These are phyloP conservation scores for Pythium pyrilobum DNA, from an alignment of 352 stramenopile species.

Conservation along the genomic window DNA sequence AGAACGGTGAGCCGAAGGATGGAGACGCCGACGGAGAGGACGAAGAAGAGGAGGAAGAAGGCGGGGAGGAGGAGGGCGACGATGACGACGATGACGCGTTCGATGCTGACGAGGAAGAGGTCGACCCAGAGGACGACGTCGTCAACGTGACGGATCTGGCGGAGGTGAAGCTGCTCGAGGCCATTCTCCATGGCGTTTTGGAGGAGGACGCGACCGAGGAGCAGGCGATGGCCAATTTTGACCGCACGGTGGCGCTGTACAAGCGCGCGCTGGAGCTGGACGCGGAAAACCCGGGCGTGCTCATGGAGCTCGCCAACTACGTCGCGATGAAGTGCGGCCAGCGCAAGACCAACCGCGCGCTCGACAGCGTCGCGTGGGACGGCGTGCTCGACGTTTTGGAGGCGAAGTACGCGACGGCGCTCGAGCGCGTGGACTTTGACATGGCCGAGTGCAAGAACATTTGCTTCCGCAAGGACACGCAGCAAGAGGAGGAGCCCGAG, in stretches of 20 bases:
- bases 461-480: conserved; percentile 56
- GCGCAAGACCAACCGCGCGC: conserved; percentile 9
- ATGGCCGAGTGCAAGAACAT: conserved; percentile 60
- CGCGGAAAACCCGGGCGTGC: conserved; percentile 44
- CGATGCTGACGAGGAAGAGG: conserved; percentile 16
- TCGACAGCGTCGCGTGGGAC: conserved; percentile 26
- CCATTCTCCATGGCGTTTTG: conserved; percentile 46
- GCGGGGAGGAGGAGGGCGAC: conserved; percentile 6
- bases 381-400: conserved; percentile 42
- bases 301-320: conserved; percentile 78
- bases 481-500: conserved; percentile 49
- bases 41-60: conserved; percentile 11
- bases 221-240: conserved; percentile 23
- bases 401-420: conserved; percentile 28
- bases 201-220: conserved; percentile 25
- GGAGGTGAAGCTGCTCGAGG: conserved; percentile 54
- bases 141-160: conserved; percentile 26
- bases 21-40: conserved; percentile 10
- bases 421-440: conserved; percentile 39
- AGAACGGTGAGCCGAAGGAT: neutral
- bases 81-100: conserved; percentile 14
- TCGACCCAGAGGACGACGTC: conserved; percentile 16
- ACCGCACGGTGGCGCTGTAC: conserved; percentile 51
- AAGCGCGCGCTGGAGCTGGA: conserved; percentile 46
- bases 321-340: conserved; percentile 34